Conservation (phyloP, 2,329 filamentous ascomycete genomes). For the Alternaria panax region DNA sequence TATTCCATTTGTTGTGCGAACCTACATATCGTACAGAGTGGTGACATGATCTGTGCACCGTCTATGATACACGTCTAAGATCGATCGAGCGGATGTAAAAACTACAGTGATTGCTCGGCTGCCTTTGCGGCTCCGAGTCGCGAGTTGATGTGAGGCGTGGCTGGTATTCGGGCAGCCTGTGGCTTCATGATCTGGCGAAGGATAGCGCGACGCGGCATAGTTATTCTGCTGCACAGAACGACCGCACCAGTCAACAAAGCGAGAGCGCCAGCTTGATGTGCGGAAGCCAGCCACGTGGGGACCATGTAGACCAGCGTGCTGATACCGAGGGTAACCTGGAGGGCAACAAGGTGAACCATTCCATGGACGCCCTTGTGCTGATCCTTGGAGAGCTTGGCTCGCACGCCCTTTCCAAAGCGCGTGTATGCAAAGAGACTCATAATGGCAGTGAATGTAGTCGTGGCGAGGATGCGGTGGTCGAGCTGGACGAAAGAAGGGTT, state of each 20-base stretch:
- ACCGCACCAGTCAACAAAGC: constrained; percentile 83
- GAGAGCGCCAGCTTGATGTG: constrained; percentile 90
- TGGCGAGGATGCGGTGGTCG: constrained; percentile 91
- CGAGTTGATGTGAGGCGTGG: constrained; percentile 30
- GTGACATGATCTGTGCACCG: constrained; percentile 1
- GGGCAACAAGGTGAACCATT: constrained; percentile 78
- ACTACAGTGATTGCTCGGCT: constrained; percentile 24
- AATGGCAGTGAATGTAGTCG: constrained; percentile 84
- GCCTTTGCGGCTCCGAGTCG: constrained; percentile 29
- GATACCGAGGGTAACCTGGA: constrained; percentile 89
- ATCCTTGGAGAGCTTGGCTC: constrained; percentile 61
- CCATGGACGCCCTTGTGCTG: constrained; percentile 79
- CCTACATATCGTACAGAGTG: constrained; percentile 16
- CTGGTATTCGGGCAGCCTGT: constrained; percentile 19
- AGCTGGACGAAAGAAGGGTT: constrained; percentile 96
- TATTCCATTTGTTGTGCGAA: background rate
- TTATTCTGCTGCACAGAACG: constrained; percentile 70
- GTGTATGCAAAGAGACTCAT: constrained; percentile 83
- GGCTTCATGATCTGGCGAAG: constrained; percentile 41
- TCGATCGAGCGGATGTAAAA: background rate
- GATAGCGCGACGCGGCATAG: constrained; percentile 44
- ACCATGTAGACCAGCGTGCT: constrained; percentile 93
- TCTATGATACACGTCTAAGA: constrained; percentile 1
- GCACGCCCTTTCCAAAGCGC: constrained; percentile 70
- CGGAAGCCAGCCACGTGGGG: constrained; percentile 83